Evolutionary conservation across 176 grass and related monocot species (phyloP).

Genomic region (Cocos nucifera): DNA sequence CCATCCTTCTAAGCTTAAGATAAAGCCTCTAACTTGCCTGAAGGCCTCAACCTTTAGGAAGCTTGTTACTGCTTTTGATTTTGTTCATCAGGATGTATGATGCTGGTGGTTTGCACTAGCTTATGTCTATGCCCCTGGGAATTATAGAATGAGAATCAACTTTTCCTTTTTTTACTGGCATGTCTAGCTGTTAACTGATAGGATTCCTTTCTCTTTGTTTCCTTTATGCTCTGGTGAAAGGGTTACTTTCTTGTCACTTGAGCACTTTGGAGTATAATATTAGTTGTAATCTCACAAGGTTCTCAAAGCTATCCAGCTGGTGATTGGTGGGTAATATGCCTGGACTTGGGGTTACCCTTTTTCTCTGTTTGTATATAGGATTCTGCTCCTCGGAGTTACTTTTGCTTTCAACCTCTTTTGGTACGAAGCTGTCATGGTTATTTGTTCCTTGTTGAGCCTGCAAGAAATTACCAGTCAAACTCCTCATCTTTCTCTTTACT

Average conservation of each 20-base stretch:
- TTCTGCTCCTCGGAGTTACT: conserved; percentile 33
- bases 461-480: conserved; percentile 29
- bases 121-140: background rate
- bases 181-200: conserved; percentile 30
- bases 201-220: conserved; percentile 26
- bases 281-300: conserved; percentile 25
- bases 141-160: background rate
- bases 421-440: conserved; percentile 43
- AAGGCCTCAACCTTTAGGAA: too few relatives aligned
- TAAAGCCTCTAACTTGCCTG: too few relatives aligned
- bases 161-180: background rate
- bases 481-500: conserved; percentile 26
- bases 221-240: conserved; percentile 70
- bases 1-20: too few relatives aligned
- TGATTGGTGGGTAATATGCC: conserved; percentile 12
- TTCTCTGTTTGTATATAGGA: conserved; percentile 22
- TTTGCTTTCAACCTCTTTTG: conserved; percentile 57
- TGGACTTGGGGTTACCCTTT: conserved; percentile 6
- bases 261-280: conserved; percentile 30
- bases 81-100: too few relatives aligned
- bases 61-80: too few relatives aligned
- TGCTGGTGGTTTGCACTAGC: too few relatives aligned
- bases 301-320: conserved; percentile 46
- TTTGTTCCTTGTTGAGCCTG: conserved; percentile 57
- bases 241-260: conserved; percentile 36